Evolutionary conservation across 2,329 filamentous ascomycete species (phyloP).

Genomic region (Fusarium goolgardi): DNA sequence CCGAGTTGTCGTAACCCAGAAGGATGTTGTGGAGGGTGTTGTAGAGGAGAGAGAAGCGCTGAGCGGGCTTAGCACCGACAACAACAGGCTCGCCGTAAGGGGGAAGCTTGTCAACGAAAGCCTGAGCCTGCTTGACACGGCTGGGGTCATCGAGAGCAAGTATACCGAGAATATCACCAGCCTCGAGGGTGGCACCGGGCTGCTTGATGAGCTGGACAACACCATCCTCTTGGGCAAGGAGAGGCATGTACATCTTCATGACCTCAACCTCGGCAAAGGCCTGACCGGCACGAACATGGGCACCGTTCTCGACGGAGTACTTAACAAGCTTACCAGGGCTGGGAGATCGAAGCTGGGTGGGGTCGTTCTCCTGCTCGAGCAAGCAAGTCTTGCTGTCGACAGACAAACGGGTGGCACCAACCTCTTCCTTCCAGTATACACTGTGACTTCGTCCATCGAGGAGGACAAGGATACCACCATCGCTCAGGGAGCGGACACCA

Average conservation of each 20-base stretch:
- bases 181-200: conserved; percentile 95
- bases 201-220: conserved; percentile 99
- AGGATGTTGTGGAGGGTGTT: conserved; percentile 88
- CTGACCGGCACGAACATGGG: conserved; percentile 92
- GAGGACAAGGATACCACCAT: conserved; percentile 91
- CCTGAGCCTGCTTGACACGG: conserved; percentile 95
- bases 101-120: conserved; percentile 91
- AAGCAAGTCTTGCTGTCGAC: conserved; percentile 98
- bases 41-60: conserved; percentile 82
- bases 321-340: conserved; percentile 98
- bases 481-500: conserved; percentile 90
- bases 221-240: conserved; percentile 94
- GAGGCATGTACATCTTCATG: conserved; percentile 99
- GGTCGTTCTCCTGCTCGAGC: conserved; percentile 98
- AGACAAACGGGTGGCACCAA: conserved; percentile 92
- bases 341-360: conserved; percentile 93
- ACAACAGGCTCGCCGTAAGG: conserved; percentile 87
- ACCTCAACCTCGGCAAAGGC: conserved; percentile 97
- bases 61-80: conserved; percentile 89
- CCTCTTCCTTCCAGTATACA: conserved; percentile 99
- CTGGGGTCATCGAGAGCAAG: conserved; percentile 94
- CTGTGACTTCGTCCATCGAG: conserved; percentile 95
- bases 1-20: conserved; percentile 94
- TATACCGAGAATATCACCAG: conserved; percentile 98
- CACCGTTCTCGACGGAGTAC: conserved; percentile 94